Base-by-base conservation (phyloP, 768 basidiomycete species). In the Xerocomellus amylosporus region DNA sequence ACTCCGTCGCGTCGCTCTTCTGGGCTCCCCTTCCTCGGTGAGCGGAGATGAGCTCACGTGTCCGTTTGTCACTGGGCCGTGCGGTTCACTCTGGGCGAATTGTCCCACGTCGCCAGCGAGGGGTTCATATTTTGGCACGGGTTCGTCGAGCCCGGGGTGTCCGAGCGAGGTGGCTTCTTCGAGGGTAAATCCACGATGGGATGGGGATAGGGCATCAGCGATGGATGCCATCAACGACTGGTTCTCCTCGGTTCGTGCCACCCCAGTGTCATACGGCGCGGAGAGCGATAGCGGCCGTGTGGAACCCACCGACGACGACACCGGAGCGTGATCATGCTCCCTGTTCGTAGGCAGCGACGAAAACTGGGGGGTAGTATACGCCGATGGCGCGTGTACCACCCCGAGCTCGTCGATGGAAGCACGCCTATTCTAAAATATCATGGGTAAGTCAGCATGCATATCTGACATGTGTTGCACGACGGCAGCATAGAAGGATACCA, bases 271-370 rank as follows among this genome's bases (percentile, higher is more conserved):
- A 26, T 53, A 37, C 4, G 56, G 58, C n/a, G n/a, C 19, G 7
- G 63, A 34, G 17, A 45, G 5, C 3, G 64, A 40, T 13, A 56
- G 33, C 4, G 63, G 55, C 20, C 30, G 47, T 13, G 40, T 17
- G 4, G 52, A 39, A 22, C 51, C 54, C 19, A 45, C n/a, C 3
- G 42, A 51, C 0, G 72, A 64, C 10, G 62, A 19, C 15, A 13
- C 20, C 5, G 20, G 52, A 9, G 69, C 45, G 0, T 60, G 62
- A 28, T 75, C 76, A 31, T 71, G 72, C 61, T 52, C 69, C 66
- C 54, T 81, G 77, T 17, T 77, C 1, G 86, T 33, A 30, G 58
- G 87, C 70, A 88, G 82, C 1, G 88, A 90, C 24, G 84, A 83
- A 61, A 87, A 89, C 15, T 83, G 77, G 1, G 54, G 46, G 8